These are phyloP conservation scores for Chytriomyces sp. DNA, from an alignment of 192 early-diverging fungal genomes.

Conservation along the genomic window DNA sequence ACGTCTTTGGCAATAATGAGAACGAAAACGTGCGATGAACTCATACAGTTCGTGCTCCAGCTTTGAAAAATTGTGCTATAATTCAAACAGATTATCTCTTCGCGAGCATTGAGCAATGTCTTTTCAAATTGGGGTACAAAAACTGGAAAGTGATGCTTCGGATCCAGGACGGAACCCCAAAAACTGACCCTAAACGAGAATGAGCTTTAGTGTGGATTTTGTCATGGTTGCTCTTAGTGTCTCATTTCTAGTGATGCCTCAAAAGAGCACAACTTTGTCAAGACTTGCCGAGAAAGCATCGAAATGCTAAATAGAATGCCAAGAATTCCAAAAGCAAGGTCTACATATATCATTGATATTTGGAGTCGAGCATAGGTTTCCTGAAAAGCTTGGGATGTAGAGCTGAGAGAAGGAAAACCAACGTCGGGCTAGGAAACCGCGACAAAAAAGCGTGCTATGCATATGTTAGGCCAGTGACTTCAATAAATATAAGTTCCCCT, in stretches of 20 bases:
- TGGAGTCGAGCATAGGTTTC: background rate
- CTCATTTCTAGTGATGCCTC: background rate
- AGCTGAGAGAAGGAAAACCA: no score
- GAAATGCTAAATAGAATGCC: background rate
- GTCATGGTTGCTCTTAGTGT: constrained; percentile 3
- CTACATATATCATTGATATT: background rate
- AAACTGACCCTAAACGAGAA: constrained; percentile 93
- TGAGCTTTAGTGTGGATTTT: constrained; percentile 53
- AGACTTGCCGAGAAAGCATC: constrained; percentile 2
- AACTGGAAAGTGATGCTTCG: background rate
- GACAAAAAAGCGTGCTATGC: no score
- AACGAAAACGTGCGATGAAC: constrained; percentile 76
- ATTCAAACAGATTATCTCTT: constrained; percentile 41
- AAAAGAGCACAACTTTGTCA: background rate
- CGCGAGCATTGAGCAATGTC: constrained; percentile 27
- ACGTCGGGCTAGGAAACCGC: no score
- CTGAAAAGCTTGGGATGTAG: constrained; percentile 1
- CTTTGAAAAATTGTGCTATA: background rate
- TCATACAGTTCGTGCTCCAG: constrained; percentile 48
- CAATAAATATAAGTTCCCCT: background rate
- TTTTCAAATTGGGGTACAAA: background rate
- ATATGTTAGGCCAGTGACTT: no score
- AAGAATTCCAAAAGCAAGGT: background rate
- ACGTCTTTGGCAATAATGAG: constrained; percentile 66
- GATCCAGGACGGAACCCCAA: constrained; percentile 66